A percentile compares a stretch with the other conserved stretches of the same genome.
Evolutionary conservation across 805 yeast genomes (phyloP).

Genomic region (Wickerhamiella dianesei): DNA sequence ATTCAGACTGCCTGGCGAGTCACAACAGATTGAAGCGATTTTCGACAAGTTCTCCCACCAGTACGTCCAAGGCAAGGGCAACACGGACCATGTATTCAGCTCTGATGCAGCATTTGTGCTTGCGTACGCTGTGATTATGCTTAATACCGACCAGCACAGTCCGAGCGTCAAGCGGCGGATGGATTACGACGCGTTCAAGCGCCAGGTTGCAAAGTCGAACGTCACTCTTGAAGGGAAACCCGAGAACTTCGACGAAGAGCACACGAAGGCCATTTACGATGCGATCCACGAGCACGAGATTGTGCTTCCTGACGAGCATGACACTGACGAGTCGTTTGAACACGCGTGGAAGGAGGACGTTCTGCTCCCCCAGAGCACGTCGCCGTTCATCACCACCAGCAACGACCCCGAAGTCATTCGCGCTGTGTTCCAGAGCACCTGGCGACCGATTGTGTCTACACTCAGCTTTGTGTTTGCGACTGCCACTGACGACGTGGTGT

Average conservation of each 20-base stretch:
- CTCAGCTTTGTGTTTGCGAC: slow-evolving; percentile 67
- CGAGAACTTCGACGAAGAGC: slow-evolving; percentile 75
- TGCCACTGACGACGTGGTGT: slow-evolving; percentile 81
- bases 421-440: slow-evolving; percentile 51
- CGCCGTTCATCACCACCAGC: slow-evolving; percentile 15
- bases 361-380: slow-evolving; percentile 15
- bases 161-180: slow-evolving; percentile 87
- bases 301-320: slow-evolving; percentile 96
- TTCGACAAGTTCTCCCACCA: slow-evolving; percentile 76
- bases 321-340: slow-evolving; percentile 84
- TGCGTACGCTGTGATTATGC: slow-evolving; percentile 83
- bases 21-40: slow-evolving; percentile 89
- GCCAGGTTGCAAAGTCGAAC: slow-evolving; percentile 68
- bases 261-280: slow-evolving; percentile 61
- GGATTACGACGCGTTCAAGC: slow-evolving; percentile 71
- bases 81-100: slow-evolving; percentile 35
- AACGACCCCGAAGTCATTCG: slow-evolving; percentile 43
- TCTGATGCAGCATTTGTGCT: slow-evolving; percentile 82
- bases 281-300: slow-evolving; percentile 79
- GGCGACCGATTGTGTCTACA: slow-evolving; percentile 55
- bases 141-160: slow-evolving; percentile 86
- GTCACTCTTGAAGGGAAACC: slow-evolving; percentile 24
- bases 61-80: slow-evolving; percentile 52
- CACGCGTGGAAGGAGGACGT: slow-evolving; percentile 37
- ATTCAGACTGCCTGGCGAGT: slow-evolving; percentile 92